Conservation (phyloP, 2,329 filamentous ascomycete genomes). For the Cryphonectria naterciae region DNA sequence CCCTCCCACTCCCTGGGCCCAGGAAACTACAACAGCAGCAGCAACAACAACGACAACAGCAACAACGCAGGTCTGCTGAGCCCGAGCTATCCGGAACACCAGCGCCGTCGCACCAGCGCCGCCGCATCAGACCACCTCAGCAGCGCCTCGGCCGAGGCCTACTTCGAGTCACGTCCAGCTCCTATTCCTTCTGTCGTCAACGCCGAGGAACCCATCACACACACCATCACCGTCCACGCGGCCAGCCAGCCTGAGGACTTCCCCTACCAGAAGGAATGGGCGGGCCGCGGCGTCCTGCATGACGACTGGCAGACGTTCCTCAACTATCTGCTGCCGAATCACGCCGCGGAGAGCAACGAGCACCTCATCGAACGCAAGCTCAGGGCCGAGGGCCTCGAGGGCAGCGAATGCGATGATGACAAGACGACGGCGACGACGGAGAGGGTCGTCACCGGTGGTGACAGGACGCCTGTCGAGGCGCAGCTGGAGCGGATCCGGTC, state of each 20-base stretch:
- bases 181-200: neutral
- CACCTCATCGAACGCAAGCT: conserved; percentile 55
- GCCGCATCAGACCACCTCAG: conserved; percentile 34
- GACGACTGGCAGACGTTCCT: conserved; percentile 65
- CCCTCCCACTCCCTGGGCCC: conserved; percentile 22
- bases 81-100: conserved; percentile 11
- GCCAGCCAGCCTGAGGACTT: conserved; percentile 48
- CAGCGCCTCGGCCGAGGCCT: conserved; percentile 44
- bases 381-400: conserved; percentile 44
- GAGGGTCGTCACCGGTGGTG: neutral
- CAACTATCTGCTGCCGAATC: conserved; percentile 58
- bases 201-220: conserved; percentile 32
- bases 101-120: conserved; percentile 35
- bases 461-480: conserved; percentile 43
- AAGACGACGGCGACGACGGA: conserved; percentile 1
- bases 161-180: conserved; percentile 51
- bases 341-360: conserved; percentile 49
- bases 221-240: conserved; percentile 42
- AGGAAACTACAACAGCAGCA: conserved; percentile 1
- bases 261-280: conserved; percentile 46
- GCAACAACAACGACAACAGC: conserved; percentile 20
- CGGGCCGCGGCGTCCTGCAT: conserved; percentile 48
- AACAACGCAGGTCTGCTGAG: conserved; percentile 23
- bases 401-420: conserved; percentile 33
- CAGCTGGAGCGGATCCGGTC: conserved; percentile 45